Conservation (phyloP, 768 basidiomycete species). For the Boletales sp. region DNA sequence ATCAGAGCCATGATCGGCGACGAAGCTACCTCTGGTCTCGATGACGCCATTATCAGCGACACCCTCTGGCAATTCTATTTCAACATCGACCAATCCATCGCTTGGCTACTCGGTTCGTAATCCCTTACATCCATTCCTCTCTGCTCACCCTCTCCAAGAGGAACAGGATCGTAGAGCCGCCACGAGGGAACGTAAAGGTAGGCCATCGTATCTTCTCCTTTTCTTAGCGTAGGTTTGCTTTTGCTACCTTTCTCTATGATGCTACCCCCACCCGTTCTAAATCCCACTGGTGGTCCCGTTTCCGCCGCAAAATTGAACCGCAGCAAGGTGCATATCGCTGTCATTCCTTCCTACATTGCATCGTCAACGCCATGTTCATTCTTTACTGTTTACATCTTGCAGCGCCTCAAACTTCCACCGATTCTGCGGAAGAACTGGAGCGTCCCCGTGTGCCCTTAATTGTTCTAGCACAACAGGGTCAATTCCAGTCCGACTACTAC, state of each 20-base stretch:
- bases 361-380: slow-evolving; percentile 18
- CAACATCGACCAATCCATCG: slow-evolving; percentile 71
- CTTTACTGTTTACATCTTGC: slow-evolving; percentile 13
- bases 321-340: slow-evolving; percentile 58
- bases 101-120: slow-evolving; percentile 68
- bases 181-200: slow-evolving; percentile 81
- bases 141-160: slow-evolving; percentile 39
- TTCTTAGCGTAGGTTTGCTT: slow-evolving; percentile 35
- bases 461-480: slow-evolving; percentile 55
- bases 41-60: slow-evolving; percentile 74
- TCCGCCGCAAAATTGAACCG: slow-evolving; percentile 35
- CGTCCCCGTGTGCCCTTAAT: slow-evolving; percentile 58
- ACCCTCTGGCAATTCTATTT: slow-evolving; percentile 87
- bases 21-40: slow-evolving; percentile 59
- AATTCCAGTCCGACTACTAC: slow-evolving; percentile 29
- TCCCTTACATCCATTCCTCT: not conserved
- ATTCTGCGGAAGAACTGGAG: slow-evolving; percentile 27
- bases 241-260: slow-evolving; percentile 31
- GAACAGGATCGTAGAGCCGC: slow-evolving; percentile 61
- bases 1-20: slow-evolving; percentile 67
- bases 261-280: slow-evolving; percentile 26
- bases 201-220: slow-evolving; percentile 38
- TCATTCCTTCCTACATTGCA: slow-evolving; percentile 20
- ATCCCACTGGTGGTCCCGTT: slow-evolving; percentile 33
- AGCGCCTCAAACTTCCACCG: slow-evolving; percentile 18